Base-by-base conservation (phyloP, 2,329 filamentous ascomycete genomes). In the Aspergillus hortae region DNA sequence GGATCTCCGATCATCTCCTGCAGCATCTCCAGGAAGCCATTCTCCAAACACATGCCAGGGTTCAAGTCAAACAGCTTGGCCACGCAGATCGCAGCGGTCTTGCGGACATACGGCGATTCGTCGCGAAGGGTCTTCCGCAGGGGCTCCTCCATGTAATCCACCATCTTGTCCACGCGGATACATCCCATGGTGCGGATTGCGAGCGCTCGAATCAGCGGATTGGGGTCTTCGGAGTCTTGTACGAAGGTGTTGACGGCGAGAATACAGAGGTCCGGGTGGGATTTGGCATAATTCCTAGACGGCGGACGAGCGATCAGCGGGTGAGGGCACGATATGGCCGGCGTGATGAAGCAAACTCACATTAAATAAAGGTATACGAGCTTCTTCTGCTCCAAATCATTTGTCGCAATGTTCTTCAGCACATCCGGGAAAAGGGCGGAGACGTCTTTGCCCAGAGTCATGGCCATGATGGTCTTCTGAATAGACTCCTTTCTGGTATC, bases 401-500 rank as follows among this genome's bases (percentile, higher is more conserved):
- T 80, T 1, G 94, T 99, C 53, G 94, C 94, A 73, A 99, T 99
- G 69, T 99, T 99, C 82, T 99, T 99, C 59, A 99, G 79, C 32
- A 99, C 94, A 69, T 99, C 94, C 2, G 94, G 94, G 71, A 99
- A 99, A 58, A 99, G 79, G 51, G 92, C 89, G 49, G 94, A 99
- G 54, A 99, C 94, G 76, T 99, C 94, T 75, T 99, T 99, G 72
- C 94, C 94, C 63, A 99, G 74, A 1, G 94, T 99, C 94, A 99
- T 99, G 70, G 94, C 92, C 92, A 97, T 97, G 77, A 99, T 99
- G 59, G 94, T 99, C 81, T 96, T 97, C 72, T 99, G 94, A 64
- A 99, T 99, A 21, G 94, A 89, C 79, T 99, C 94, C 75, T 99
- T 99, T 67, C 91, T 84, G 56, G 43, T 50, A 38, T 25, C 54